Conservation (phyloP, 352 stramenopile genomes). For the Thraustotheca clavata region DNA sequence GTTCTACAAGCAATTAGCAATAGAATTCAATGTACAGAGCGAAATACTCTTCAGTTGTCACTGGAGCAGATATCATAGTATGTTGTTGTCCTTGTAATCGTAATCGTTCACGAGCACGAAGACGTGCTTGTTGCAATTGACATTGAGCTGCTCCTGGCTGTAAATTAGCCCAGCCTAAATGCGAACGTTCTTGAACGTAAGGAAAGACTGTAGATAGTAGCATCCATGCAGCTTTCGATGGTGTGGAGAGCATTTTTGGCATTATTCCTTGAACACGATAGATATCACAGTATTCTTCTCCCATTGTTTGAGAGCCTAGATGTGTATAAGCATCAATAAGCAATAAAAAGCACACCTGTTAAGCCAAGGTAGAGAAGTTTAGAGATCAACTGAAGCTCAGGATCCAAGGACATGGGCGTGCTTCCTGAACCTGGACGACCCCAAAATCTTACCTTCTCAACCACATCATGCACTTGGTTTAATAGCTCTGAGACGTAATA, state of each 20-base stretch:
- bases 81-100: conserved; percentile 32
- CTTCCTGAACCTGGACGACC: background rate
- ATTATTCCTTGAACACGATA: conserved; percentile 35
- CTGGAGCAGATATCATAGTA: background rate
- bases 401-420: background rate
- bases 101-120: conserved; percentile 71
- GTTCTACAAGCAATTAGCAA: background rate
- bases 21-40: background rate
- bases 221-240: conserved; percentile 50
- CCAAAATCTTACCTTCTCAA: conserved; percentile 22
- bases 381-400: conserved; percentile 3
- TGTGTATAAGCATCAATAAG: background rate
- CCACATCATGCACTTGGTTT: conserved; percentile 7
- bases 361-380: conserved; percentile 6
- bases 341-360: background rate
- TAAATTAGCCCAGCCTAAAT: conserved; percentile 63
- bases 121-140: conserved; percentile 31
- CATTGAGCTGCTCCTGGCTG: conserved; percentile 20
- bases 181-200: conserved; percentile 56
- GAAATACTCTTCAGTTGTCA: background rate
- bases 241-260: conserved; percentile 30
- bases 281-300: conserved; percentile 81
- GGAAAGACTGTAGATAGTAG: conserved; percentile 38
- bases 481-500: conserved; percentile 14
- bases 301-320: conserved; percentile 51